Percentiles rank a stretch among this genome's conserved stretches.
Conservation (phyloP, 495 filamentous ascomycete genomes). For the Tuber umbilicatum region DNA sequence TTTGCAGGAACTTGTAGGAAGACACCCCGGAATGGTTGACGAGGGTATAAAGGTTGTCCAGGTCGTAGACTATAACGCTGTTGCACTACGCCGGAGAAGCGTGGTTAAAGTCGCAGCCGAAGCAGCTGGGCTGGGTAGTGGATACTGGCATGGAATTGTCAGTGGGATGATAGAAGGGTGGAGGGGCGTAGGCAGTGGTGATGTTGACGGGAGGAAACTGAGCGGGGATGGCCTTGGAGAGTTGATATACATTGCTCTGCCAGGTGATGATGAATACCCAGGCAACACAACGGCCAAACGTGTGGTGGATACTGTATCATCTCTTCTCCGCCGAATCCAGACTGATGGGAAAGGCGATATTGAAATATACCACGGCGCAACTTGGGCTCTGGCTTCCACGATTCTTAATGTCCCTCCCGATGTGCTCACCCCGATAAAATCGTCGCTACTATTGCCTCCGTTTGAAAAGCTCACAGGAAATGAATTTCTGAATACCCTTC, state of each 20-base stretch:
- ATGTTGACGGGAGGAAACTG: conserved; percentile 62
- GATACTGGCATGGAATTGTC: conserved; percentile 65
- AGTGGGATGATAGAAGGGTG: conserved; percentile 66
- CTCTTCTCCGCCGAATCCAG: conserved; percentile 25
- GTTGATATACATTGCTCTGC: conserved; percentile 45
- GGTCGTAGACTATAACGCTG: conserved; percentile 84
- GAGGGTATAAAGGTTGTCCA: conserved; percentile 81
- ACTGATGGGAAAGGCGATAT: conserved; percentile 32
- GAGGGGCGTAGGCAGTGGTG: conserved; percentile 75
- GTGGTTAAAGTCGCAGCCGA: conserved; percentile 65
- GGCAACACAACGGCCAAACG: not conserved
- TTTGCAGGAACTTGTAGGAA: conserved; percentile 85
- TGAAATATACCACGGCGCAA: conserved; percentile 36
- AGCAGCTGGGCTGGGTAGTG: conserved; percentile 55
- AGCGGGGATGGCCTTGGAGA: conserved; percentile 63
- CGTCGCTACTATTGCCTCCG: conserved; percentile 13
- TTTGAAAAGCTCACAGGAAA: conserved; percentile 35
- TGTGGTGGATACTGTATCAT: conserved; percentile 27
- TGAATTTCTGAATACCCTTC: conserved; percentile 41
- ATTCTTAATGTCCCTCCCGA: not conserved
- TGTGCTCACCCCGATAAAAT: not conserved
- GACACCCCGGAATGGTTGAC: conserved; percentile 75
- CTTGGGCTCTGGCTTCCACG: conserved; percentile 28
- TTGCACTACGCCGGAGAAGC: conserved; percentile 76
- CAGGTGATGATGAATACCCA: conserved; percentile 9